These are phyloP conservation scores for Backusella liffmaniae DNA, from an alignment of 192 early-diverging fungal species.

Conservation along the genomic window DNA sequence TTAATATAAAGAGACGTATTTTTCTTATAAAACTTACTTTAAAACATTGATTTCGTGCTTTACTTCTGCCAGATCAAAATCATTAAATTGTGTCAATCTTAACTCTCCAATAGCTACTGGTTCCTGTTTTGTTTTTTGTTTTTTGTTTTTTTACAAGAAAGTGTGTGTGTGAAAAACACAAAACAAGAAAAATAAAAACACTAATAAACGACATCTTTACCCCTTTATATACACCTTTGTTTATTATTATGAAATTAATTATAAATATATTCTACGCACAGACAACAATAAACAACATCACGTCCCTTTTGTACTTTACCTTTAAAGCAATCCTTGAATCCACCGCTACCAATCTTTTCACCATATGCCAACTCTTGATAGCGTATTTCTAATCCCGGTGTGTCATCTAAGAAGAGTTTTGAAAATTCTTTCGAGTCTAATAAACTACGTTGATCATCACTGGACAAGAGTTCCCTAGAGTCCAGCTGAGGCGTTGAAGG, in stretches of 20 bases:
- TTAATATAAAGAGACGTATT: background rate
- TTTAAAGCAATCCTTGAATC: conserved; percentile 76
- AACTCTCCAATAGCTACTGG: conserved; percentile 73
- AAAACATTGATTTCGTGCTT: conserved; percentile 76
- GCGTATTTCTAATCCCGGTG: conserved; percentile 55
- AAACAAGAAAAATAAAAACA: background rate
- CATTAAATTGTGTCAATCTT: conserved; percentile 63
- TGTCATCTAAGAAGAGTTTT: conserved; percentile 43
- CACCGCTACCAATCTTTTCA: conserved; percentile 69
- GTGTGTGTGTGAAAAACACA: background rate
- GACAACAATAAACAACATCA: background rate
- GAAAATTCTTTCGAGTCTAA: conserved; percentile 41
- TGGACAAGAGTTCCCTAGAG: conserved; percentile 29
- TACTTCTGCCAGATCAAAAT: conserved; percentile 67
- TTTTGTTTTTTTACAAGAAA: background rate
- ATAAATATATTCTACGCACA: conserved; percentile 19
- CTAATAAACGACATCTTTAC: background rate
- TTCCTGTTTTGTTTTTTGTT: conserved; percentile 44
- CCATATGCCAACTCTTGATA: conserved; percentile 60
- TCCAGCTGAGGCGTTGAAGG: conserved; percentile 67
- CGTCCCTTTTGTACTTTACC: conserved; percentile 47
- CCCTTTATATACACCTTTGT: conserved; percentile 9
- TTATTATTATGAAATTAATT: background rate
- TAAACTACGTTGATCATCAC: conserved; percentile 17
- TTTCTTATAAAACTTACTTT: conserved; percentile 44